A percentile compares a stretch with the other conserved stretches of the same genome.
These are phyloP conservation scores for Fraxinus albicans DNA, from an alignment of 305 asterid genomes.

Conservation along the genomic window DNA sequence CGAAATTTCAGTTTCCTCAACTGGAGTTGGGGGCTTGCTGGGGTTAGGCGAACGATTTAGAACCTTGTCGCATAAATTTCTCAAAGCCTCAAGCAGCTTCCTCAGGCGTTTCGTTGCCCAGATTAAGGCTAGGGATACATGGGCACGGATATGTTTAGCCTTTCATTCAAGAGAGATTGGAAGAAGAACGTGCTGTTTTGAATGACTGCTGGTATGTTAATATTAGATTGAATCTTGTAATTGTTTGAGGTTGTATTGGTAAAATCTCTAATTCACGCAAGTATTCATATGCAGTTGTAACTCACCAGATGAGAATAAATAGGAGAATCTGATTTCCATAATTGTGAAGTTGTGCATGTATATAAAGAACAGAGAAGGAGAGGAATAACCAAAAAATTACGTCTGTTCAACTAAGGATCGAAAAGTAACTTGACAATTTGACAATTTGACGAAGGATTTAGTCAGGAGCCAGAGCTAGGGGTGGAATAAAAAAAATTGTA, in stretches of 20 bases:
- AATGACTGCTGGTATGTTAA: not conserved
- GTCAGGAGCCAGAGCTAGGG: too few species aligned
- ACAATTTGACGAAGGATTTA: too few species aligned
- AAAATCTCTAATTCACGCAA: not conserved
- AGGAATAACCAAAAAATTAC: too few species aligned
- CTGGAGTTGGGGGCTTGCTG: not conserved
- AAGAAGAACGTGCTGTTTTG: too few species aligned
- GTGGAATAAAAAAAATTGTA: not conserved
- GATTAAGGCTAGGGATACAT: not conserved
- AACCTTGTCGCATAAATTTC: not conserved
- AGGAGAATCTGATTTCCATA: not conserved
- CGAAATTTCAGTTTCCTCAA: not conserved
- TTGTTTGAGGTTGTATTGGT: not conserved
- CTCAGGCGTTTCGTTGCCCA: not conserved
- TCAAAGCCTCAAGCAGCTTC: not conserved
- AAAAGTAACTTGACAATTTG: not conserved
- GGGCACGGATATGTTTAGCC: not conserved
- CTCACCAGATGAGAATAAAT: not conserved
- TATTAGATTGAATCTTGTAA: not conserved
- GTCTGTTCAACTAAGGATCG: not conserved
- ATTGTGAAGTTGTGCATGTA: too few species aligned
- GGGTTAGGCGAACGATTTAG: not conserved
- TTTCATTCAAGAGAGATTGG: not conserved
- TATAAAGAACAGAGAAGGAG: not conserved
- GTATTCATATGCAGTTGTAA: not conserved